Evolutionary conservation across 257 asterid genomes (phyloP).

Genomic region (Pogostemon cablin): DNA sequence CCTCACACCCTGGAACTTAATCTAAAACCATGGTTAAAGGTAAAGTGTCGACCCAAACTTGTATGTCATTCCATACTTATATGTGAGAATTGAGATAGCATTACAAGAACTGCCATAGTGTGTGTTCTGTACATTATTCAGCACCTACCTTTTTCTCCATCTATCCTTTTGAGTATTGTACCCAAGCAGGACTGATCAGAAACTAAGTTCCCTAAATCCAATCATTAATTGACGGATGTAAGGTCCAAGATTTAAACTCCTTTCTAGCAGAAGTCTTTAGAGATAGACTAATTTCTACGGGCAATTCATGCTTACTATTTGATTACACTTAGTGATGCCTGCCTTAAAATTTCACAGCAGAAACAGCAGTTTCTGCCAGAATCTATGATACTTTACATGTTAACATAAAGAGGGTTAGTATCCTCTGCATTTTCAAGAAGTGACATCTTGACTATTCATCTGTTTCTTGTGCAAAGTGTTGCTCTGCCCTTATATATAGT

Average conservation of each 20-base stretch:
- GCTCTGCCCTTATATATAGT: background rate
- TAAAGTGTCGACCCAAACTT: background rate
- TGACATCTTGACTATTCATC: too few relatives aligned
- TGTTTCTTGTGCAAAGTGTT: background rate
- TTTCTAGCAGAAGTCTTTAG: background rate
- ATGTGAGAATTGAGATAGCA: too few relatives aligned
- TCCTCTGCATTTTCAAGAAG: background rate
- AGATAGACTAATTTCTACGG: background rate
- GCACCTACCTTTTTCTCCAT: background rate
- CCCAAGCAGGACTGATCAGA: too few relatives aligned
- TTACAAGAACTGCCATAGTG: too few relatives aligned
- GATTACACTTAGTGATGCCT: background rate
- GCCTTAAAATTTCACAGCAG: background rate
- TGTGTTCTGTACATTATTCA: too few relatives aligned
- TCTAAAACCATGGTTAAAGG: background rate
- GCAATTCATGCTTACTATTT: background rate
- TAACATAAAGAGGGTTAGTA: too few relatives aligned
- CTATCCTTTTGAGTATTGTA: too few relatives aligned
- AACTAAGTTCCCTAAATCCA: too few relatives aligned
- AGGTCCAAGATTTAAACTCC: conserved; percentile 1
- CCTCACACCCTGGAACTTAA: background rate
- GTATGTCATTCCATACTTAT: too few relatives aligned
- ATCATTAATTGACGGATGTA: background rate
- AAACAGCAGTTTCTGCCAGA: too few relatives aligned
- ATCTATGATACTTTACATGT: too few relatives aligned